Percentiles rank a stretch among this genome's conserved stretches.
Conservation (phyloP, 2,329 filamentous ascomycete genomes). For the Aspergillaceae sp. region DNA sequence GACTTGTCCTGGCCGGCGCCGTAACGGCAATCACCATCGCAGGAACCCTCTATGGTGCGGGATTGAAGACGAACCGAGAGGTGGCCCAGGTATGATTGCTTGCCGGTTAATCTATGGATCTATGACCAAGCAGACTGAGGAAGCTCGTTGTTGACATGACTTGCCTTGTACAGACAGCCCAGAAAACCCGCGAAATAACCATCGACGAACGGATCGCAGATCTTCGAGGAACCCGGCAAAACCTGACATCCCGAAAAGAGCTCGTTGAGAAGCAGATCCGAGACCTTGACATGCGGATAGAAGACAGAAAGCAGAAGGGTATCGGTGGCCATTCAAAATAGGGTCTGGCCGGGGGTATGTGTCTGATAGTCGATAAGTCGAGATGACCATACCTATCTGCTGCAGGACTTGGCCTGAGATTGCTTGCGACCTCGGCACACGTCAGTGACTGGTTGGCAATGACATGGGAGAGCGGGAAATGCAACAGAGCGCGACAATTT, state of each 20-base stretch:
- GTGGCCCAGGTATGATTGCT: constrained; percentile 39
- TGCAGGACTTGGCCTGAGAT: neutral
- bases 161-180: constrained; percentile 27
- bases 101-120: neutral
- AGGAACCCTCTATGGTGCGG: constrained; percentile 53
- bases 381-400: neutral
- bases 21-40: constrained; percentile 49
- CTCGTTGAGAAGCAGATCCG: constrained; percentile 51
- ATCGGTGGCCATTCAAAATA: neutral
- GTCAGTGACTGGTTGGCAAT: too few species aligned
- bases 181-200: constrained; percentile 42
- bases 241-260: constrained; percentile 43
- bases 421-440: neutral
- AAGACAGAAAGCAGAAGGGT: constrained; percentile 32
- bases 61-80: constrained; percentile 47
- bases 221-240: constrained; percentile 43
- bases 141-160: neutral
- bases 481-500: neutral
- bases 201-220: constrained; percentile 48
- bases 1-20: constrained; percentile 46
- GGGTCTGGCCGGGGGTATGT: neutral
- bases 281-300: constrained; percentile 38
- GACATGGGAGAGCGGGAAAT: neutral
- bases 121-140: neutral
- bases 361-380: neutral